Evolutionary conservation across 2,329 filamentous ascomycete species (phyloP).

Genomic region (Xylariaceae sp.): DNA sequence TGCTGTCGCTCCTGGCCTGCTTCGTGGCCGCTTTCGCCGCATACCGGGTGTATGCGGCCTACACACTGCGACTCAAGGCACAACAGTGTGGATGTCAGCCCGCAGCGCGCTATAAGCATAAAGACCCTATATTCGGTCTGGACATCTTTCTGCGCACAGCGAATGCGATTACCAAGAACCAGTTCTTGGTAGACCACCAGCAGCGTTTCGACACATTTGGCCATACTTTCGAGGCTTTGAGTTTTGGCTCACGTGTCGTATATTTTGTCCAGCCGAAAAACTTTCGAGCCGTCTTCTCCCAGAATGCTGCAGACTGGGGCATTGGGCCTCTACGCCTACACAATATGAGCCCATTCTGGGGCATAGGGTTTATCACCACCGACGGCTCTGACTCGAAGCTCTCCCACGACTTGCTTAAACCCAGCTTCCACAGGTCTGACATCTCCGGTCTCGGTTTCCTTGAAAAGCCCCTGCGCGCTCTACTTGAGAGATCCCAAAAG

Average conservation of each 20-base stretch:
- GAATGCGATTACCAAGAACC: constrained; percentile 15
- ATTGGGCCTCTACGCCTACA: constrained; percentile 14
- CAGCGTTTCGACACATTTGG: constrained; percentile 16
- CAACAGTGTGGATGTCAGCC: constrained; percentile 15
- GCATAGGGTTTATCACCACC: constrained; percentile 14
- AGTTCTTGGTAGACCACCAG: constrained; percentile 15
- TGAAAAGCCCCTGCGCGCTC: constrained; percentile 14
- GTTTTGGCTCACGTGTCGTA: constrained; percentile 13
- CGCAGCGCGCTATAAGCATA: constrained; percentile 14
- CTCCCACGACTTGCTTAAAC: constrained; percentile 17
- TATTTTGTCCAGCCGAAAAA: constrained; percentile 15
- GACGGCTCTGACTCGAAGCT: constrained; percentile 15
- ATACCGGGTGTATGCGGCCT: constrained; percentile 13
- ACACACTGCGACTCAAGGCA: constrained; percentile 11
- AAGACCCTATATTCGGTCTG: constrained; percentile 14
- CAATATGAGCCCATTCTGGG: constrained; percentile 16
- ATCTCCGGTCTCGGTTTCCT: constrained; percentile 14
- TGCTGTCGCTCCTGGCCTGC: constrained; percentile 11
- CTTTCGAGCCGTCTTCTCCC: constrained; percentile 15
- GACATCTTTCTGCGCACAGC: constrained; percentile 16
- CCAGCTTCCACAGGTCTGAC: constrained; percentile 15
- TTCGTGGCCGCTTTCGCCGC: constrained; percentile 12
- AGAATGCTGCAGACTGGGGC: constrained; percentile 15
- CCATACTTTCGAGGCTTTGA: constrained; percentile 14
- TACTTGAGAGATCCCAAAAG: constrained; percentile 14